Base-by-base conservation (phyloP, 345 rosid genomes). In the Eucalyptus marginata region DNA sequence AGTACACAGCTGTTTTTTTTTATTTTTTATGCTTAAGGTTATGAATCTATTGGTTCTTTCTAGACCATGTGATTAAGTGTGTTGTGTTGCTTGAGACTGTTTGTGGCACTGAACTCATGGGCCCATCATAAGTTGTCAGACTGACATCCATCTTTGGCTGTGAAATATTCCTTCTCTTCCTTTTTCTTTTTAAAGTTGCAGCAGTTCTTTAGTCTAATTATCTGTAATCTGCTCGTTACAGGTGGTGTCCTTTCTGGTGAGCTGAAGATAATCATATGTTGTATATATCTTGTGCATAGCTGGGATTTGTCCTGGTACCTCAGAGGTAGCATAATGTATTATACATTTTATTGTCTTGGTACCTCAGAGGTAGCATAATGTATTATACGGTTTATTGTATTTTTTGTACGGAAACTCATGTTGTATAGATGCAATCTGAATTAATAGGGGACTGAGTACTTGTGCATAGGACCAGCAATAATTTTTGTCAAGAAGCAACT, bases 161-260 rank as follows among this genome's bases (percentile, higher is more conserved):
- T 25, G 4, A 15, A 62, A 79, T 71, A 5, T 20, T 76, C 24
- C 27, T 20, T 25, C 44, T 5, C 20, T 33, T 36, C 40, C 18
- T n/a, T 14, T 3, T 17, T 68, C 5, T 71, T 3, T 49, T 18
- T 17, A 0, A 52, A 52, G 46, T 40, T 40, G 11, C 47, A 76
- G 27, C 9, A 20, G 84, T 76, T 40, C 24, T 76, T 76, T 76
- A 40, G 84, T 76, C 84, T 76, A 40, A 40, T 76, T 40, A 20
- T 40, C 47, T 40, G 47, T 40, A 76, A 76, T 76, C 27, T 76
- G 47, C 15, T 86, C 62, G 58, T 91, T 89, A 89, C 93, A 96
- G 99, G 97, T 97, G 99, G 99, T 97, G 99, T 85, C 99, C 99
- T 24, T 97, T 97, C 92, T 97, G 99, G 99, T 97, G 93, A 95